Conservation (phyloP, 345 rosid genomes). For the Eucalyptus microcorys region DNA sequence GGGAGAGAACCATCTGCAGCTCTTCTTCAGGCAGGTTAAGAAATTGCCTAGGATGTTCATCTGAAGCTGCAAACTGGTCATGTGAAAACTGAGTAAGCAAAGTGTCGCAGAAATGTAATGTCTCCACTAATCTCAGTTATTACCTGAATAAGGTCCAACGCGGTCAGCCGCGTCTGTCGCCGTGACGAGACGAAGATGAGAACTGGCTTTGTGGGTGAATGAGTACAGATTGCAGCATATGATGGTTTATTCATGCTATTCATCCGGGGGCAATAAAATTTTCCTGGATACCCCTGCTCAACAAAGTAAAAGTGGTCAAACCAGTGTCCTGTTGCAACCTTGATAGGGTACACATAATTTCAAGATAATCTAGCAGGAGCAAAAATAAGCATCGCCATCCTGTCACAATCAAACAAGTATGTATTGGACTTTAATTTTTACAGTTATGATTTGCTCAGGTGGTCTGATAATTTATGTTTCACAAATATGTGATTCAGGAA, state of each 20-base stretch:
- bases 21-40: conserved; percentile 76
- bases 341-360: background rate
- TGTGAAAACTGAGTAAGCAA: background rate
- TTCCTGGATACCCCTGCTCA: conserved; percentile 94
- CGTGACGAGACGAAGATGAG: conserved; percentile 97
- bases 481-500: background rate
- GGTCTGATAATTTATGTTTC: background rate
- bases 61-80: conserved; percentile 84
- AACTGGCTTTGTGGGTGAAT: conserved; percentile 92
- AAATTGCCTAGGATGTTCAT: conserved; percentile 89
- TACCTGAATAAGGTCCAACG: conserved; percentile 95
- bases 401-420: background rate
- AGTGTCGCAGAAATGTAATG: background rate
- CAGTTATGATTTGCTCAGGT: background rate
- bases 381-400: background rate
- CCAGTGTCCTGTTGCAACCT: background rate
- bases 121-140: background rate
- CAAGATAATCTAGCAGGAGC: background rate
- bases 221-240: conserved; percentile 97
- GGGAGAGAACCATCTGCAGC: conserved; percentile 91
- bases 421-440: background rate
- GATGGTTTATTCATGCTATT: conserved; percentile 98
- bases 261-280: conserved; percentile 91
- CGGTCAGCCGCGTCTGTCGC: conserved; percentile 97
- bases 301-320: background rate